Evolutionary conservation across 345 rosid genomes (phyloP), one percentile per base, ranked within the genome.

Genomic region (Populus tremula): DNA sequence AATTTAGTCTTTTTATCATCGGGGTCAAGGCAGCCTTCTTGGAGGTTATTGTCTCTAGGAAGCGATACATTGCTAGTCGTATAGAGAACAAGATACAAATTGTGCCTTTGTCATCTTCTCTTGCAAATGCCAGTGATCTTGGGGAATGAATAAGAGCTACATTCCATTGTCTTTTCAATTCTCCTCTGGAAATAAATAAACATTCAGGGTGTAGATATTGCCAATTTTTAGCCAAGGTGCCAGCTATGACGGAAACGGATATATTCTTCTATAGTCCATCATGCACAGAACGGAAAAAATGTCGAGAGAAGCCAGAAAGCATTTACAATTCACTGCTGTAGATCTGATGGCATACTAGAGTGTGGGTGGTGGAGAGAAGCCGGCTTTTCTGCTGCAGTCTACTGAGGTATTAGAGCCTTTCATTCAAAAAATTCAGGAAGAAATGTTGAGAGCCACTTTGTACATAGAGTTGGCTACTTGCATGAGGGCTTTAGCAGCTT

Each of bases 111-210:
- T 95, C 97, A 53, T 91, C 99, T 82, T 95, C 98, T 56, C 97
- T 95, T 73, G 96, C 98, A 39, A 95, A 93, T 85, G 97, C 98
- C 5, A 90, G 90, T 87, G 99, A 91, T 84, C 93, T 95, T 69
- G 96, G 99, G 36, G 96, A 93, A 80, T 93, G 98, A 98, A 92
- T 91, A 67, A 97, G 98, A 45, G 94, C 93, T 80, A 87, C 93
- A 81, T 90, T 97, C 63, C 94, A 91, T 14, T 94, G 98, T 64
- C 94, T 95, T 81, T 90, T 92, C 85, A 93, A 90, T 83, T 95
- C 92, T 75, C 91, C 94, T 25, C 97, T 98, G 17, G 90, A 90
- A 86, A 93, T 93, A 77, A 93, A 93, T 93, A 77, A 93, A 93
- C 87, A 89, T 93, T 70, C 96, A 90, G 82, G 99, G 92, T 43